These are phyloP conservation scores for Boletus semigastroideus DNA, from an alignment of 1,284 basidiomycete genomes.

Conservation along the genomic window DNA sequence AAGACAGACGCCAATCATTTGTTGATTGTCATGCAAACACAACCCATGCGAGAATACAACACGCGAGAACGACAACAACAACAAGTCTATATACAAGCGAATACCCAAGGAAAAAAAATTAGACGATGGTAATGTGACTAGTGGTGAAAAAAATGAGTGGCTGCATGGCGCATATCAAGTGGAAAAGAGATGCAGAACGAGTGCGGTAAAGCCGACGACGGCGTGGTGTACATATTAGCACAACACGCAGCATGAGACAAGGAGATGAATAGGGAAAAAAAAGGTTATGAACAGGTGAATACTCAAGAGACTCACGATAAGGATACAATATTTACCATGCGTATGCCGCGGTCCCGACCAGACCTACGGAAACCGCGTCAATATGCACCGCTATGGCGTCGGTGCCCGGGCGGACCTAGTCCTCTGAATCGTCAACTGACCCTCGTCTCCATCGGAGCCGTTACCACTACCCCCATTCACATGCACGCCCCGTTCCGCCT, in stretches of 20 bases:
- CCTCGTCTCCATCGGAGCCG: constrained; percentile 1
- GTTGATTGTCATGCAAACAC: no score
- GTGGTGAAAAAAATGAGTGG: background rate
- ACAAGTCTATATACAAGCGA: background rate
- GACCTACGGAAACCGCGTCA: background rate
- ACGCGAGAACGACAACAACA: background rate
- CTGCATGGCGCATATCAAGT: background rate
- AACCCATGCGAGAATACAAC: background rate
- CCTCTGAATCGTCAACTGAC: constrained; percentile 11
- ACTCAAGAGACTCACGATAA: no score
- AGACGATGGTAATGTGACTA: background rate
- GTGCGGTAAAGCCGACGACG: background rate
- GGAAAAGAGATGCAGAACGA: background rate
- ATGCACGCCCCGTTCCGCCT: constrained; percentile 34
- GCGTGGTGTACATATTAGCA: background rate
- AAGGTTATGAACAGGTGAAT: no score
- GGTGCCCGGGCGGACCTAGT: background rate
- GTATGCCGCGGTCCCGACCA: no score
- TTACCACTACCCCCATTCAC: background rate
- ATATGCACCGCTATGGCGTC: background rate
- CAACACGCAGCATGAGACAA: background rate
- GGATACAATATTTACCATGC: no score
- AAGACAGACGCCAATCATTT: no score
- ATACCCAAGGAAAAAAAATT: background rate
- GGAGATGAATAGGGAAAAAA: no score